Evolutionary conservation across 2,329 filamentous ascomycete species (phyloP).

Genomic region (Pseudogymnoascus sp.): DNA sequence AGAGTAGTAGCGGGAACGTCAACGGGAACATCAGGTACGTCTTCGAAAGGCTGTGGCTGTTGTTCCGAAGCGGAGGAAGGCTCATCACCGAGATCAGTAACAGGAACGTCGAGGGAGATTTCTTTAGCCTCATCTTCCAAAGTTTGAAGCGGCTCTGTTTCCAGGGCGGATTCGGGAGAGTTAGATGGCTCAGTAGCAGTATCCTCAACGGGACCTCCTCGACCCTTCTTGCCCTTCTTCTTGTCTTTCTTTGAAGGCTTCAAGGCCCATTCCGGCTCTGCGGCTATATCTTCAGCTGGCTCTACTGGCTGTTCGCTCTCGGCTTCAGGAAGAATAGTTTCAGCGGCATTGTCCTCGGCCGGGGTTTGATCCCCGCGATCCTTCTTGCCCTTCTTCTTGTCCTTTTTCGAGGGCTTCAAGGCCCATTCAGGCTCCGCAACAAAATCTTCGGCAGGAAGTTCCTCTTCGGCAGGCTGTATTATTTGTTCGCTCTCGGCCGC

Average conservation of each 20-base stretch:
- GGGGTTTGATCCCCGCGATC: not conserved
- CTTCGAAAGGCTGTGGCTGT: slow-evolving; percentile 15
- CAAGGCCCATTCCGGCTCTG: not conserved
- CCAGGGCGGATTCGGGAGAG: not conserved
- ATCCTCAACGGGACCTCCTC: not conserved
- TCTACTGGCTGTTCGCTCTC: not conserved
- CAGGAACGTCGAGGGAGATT: not conserved
- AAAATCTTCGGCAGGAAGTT: not conserved
- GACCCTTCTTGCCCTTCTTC: slow-evolving; percentile 24
- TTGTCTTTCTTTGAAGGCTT: slow-evolving; percentile 32
- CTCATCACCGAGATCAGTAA: not conserved
- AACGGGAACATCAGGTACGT: not conserved
- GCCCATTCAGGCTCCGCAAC: not conserved
- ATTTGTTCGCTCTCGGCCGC: not conserved
- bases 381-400: slow-evolving; percentile 29
- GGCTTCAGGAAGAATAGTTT: not conserved
- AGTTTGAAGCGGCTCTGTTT: not conserved
- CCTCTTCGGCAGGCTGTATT: not conserved
- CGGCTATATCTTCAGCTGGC: not conserved
- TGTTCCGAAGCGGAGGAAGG: not conserved
- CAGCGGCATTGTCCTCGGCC: not conserved
- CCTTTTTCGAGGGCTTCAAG: slow-evolving; percentile 12
- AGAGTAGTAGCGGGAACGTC: not conserved
- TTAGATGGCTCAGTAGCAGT: not conserved
- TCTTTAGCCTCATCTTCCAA: not conserved